A percentile compares a stretch with the other conserved stretches of the same genome.
These are phyloP conservation scores for Babesia sp. DNA, from an alignment of 169 alveolate species.

Conservation along the genomic window DNA sequence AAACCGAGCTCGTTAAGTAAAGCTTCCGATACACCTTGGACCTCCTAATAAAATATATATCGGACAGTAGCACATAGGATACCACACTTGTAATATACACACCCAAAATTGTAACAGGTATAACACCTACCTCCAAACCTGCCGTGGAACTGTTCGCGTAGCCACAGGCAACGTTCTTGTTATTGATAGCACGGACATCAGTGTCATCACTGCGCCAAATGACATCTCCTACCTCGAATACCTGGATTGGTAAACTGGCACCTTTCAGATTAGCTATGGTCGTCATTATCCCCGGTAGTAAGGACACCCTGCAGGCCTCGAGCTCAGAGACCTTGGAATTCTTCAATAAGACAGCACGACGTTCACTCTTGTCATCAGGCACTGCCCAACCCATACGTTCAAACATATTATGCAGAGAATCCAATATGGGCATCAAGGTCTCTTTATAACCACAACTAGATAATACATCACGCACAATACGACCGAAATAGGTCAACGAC, in stretches of 20 bases:
- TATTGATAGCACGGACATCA: slow-evolving; percentile 56
- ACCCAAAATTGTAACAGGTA: neutral
- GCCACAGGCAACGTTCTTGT: slow-evolving; percentile 62
- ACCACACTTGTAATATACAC: neutral
- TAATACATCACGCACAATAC: slow-evolving; percentile 57
- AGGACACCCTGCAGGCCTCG: slow-evolving; percentile 90
- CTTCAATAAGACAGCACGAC: slow-evolving; percentile 84
- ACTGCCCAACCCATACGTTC: slow-evolving; percentile 55
- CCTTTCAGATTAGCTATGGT: slow-evolving; percentile 85
- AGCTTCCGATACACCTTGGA: slow-evolving; percentile 87
- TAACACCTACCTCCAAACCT: slow-evolving; percentile 74
- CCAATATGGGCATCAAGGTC: slow-evolving; percentile 72
- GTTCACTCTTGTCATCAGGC: slow-evolving; percentile 31
- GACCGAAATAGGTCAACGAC: slow-evolving; percentile 23
- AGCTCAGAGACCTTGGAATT: slow-evolving; percentile 91
- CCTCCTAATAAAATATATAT: slow-evolving; percentile 35
- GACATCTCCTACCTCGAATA: slow-evolving; percentile 87
- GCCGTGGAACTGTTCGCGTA: slow-evolving; percentile 66
- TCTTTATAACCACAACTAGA: slow-evolving; percentile 71
- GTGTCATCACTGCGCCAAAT: slow-evolving; percentile 32
- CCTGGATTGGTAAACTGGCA: slow-evolving; percentile 87
- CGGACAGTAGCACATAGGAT: neutral
- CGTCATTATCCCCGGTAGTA: slow-evolving; percentile 91
- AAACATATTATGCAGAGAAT: slow-evolving; percentile 62
- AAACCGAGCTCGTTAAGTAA: slow-evolving; percentile 75